Evolutionary conservation across 345 rosid genomes (phyloP).

Genomic region (Eutrema japonicum): DNA sequence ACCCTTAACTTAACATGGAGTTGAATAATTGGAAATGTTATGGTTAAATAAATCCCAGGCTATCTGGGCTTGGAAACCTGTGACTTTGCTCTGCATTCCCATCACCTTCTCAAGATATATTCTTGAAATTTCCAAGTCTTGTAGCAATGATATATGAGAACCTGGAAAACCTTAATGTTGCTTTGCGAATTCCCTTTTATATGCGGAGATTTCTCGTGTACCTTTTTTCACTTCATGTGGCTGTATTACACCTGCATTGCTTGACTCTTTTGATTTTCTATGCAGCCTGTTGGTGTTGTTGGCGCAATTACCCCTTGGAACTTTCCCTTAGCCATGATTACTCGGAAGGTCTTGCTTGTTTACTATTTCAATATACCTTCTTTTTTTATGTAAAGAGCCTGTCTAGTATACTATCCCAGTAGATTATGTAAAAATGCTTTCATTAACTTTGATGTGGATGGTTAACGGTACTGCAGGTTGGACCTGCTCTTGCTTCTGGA

Average conservation of each 20-base stretch:
- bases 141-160: constrained; percentile 19
- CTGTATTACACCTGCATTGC: constrained; percentile 4
- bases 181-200: neutral
- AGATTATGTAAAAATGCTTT: neutral
- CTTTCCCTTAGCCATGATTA: constrained; percentile 98
- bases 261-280: constrained; percentile 34
- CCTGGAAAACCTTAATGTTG: constrained; percentile 10
- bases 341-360: constrained; percentile 71
- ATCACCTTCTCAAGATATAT: constrained; percentile 1
- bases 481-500: constrained; percentile 99
- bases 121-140: neutral
- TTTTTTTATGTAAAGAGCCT: constrained; percentile 10
- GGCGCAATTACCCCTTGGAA: constrained; percentile 98
- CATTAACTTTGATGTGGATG: constrained; percentile 35
- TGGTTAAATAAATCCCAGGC: neutral
- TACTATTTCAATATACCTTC: constrained; percentile 1
- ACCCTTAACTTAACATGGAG: constrained; percentile 4
- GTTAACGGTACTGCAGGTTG: constrained; percentile 61
- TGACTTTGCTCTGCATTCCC: constrained; percentile 13
- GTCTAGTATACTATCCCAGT: constrained; percentile 20
- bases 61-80: constrained; percentile 10
- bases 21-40: neutral
- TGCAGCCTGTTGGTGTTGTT: constrained; percentile 96
- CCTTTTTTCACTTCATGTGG: neutral
- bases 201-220: constrained; percentile 20